These are phyloP conservation scores for Pachysandra terminalis DNA, from an alignment of 164 flowering plant species.

Conservation along the genomic window DNA sequence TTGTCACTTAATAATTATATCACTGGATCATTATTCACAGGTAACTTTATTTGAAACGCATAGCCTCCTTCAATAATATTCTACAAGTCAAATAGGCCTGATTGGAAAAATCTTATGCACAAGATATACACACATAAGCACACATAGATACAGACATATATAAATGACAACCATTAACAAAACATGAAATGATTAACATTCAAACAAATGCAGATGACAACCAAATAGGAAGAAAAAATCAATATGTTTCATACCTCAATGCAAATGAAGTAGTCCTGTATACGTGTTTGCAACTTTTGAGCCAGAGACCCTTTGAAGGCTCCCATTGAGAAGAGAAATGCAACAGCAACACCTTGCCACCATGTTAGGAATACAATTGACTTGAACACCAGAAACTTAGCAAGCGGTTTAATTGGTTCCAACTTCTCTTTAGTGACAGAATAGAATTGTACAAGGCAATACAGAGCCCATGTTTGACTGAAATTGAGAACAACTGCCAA, in stretches of 20 bases:
- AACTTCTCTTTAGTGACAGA: conserved; percentile 80
- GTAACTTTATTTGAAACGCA: too few relatives aligned
- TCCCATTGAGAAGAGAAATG: conserved; percentile 90
- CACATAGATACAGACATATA: not conserved
- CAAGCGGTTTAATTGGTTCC: conserved; percentile 88
- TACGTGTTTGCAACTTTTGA: conserved; percentile 76
- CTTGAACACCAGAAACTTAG: conserved; percentile 90
- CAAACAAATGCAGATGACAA: not conserved
- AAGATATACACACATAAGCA: not conserved
- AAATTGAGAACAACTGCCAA: conserved; percentile 91
- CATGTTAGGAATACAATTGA: conserved; percentile 96
- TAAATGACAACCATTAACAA: not conserved
- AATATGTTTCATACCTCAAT: conserved; percentile 61
- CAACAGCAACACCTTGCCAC: conserved; percentile 99
- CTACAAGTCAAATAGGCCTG: too few relatives aligned
- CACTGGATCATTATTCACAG: too few relatives aligned
- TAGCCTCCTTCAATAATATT: too few relatives aligned
- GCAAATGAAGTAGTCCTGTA: conserved; percentile 94
- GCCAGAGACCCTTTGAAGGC: conserved; percentile 81
- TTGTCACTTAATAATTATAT: too few relatives aligned
- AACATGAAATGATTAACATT: not conserved
- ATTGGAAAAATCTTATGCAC: too few relatives aligned
- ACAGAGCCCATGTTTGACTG: conserved; percentile 98
- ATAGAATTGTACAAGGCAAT: conserved; percentile 96
- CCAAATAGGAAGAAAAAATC: not conserved